Conservation (phyloP, 257 asterid species). For the Penstemon barbatus region DNA sequence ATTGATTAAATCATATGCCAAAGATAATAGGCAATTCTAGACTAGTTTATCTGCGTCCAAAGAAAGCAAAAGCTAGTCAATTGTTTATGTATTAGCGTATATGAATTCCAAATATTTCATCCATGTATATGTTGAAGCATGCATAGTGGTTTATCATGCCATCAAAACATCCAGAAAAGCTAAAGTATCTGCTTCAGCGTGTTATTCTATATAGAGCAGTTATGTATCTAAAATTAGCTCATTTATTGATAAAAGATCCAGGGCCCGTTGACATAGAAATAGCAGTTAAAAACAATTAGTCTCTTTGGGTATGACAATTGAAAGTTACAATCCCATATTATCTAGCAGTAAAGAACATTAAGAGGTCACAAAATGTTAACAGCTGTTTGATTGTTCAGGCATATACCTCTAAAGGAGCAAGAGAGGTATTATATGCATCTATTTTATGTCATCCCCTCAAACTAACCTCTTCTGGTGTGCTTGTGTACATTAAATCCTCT, state of each 20-base stretch:
- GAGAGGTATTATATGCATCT: conserved; percentile 16
- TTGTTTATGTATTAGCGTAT: not conserved
- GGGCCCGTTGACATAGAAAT: conserved; percentile 7
- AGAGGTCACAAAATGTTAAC: not conserved
- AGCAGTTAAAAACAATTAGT: not conserved
- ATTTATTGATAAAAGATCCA: conserved; percentile 4
- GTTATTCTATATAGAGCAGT: conserved; percentile 13
- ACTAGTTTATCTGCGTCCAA: not conserved
- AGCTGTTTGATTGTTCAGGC: conserved; percentile 2
- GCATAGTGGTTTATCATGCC: not conserved
- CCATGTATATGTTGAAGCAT: not conserved
- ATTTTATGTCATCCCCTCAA: not conserved
- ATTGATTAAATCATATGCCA: not conserved
- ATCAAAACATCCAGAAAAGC: conserved; percentile 13
- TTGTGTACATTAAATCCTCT: conserved; percentile 75
- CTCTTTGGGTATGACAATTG: conserved; percentile 5
- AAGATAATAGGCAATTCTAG: not conserved
- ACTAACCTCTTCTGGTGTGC: conserved; percentile 88
- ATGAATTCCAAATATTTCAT: not conserved
- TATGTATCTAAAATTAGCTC: not conserved
- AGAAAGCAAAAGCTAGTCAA: conserved; percentile 3
- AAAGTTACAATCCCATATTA: conserved; percentile 1
- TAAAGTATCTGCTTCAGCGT: conserved; percentile 9
- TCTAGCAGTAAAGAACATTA: conserved; percentile 11
- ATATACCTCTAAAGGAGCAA: not conserved